Conservation (phyloP, 2,329 filamentous ascomycete species). For the Onygenales sp. region DNA sequence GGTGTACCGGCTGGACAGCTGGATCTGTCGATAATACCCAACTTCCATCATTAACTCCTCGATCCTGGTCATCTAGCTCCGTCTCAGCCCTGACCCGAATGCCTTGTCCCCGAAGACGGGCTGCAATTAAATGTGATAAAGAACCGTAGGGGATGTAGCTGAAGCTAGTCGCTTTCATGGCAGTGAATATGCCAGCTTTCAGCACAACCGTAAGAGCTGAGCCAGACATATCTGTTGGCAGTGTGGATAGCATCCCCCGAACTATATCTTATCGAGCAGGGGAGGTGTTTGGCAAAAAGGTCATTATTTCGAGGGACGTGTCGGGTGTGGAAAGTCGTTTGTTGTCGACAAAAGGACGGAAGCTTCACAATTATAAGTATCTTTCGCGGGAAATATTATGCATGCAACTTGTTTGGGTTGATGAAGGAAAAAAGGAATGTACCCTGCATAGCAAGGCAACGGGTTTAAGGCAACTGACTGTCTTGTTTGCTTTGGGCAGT, state of each 20-base stretch:
- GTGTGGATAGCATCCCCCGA: not conserved
- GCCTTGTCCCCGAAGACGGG: slow-evolving; percentile 6
- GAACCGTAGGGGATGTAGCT: slow-evolving; percentile 1
- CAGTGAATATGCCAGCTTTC: slow-evolving; percentile 11
- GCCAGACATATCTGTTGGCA: not conserved
- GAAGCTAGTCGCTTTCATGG: slow-evolving; percentile 8
- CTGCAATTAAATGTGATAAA: slow-evolving; percentile 6
- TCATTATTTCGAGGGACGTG: slow-evolving; percentile 3
- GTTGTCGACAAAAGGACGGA: not conserved
- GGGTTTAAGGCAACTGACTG: slow-evolving; percentile 4
- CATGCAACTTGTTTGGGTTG: slow-evolving; percentile 4
- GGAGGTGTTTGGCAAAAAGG: not conserved
- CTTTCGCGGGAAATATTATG: slow-evolving; percentile 1
- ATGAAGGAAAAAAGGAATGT: slow-evolving; percentile 1
- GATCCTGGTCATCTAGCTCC: not conserved
- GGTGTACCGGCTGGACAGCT: slow-evolving; percentile 3
- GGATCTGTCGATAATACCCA: slow-evolving; percentile 9
- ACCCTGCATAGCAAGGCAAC: slow-evolving; percentile 8
- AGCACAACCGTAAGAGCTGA: slow-evolving; percentile 10
- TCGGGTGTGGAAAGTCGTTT: not conserved
- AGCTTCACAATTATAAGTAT: not conserved
- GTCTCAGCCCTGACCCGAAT: slow-evolving; percentile 3
- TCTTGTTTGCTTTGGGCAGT: slow-evolving; percentile 4
- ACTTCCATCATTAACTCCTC: slow-evolving; percentile 4
- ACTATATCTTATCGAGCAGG: not conserved